These are phyloP conservation scores for Arabidopsis hybrid DNA, from an alignment of 441 rosid genomes.

Conservation along the genomic window DNA sequence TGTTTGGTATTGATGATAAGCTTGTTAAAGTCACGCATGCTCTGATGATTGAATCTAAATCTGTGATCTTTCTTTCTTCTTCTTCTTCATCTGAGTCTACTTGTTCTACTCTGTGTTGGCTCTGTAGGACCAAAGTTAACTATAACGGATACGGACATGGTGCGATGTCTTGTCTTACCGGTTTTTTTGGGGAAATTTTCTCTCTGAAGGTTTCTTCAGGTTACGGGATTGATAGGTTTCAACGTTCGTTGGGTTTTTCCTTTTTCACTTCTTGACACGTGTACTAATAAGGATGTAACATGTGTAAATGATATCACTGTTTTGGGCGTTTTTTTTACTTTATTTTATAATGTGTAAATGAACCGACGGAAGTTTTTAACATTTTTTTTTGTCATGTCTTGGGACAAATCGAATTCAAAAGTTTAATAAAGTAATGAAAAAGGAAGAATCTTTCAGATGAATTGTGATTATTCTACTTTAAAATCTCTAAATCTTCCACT, in stretches of 20 bases:
- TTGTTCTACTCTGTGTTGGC: conserved; percentile 26
- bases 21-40: conserved; percentile 54
- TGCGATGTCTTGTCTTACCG: conserved; percentile 48
- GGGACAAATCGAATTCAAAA: conserved; percentile 37
- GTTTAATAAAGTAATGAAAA: conserved; percentile 26
- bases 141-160: conserved; percentile 43
- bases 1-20: conserved; percentile 32
- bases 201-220: conserved; percentile 32
- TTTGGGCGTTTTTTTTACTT: conserved; percentile 24
- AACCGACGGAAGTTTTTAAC: conserved; percentile 37
- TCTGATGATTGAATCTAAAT: conserved; percentile 25
- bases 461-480: neutral
- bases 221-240: conserved; percentile 35
- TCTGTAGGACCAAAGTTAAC: conserved; percentile 62
- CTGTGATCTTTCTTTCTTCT: conserved; percentile 26
- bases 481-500: conserved; percentile 32
- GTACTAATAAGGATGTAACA: neutral
- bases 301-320: conserved; percentile 23
- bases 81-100: conserved; percentile 19
- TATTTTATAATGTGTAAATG: conserved; percentile 27
- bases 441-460: conserved; percentile 42
- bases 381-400: conserved; percentile 11
- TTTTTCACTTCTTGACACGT: conserved; percentile 16
- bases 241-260: neutral
- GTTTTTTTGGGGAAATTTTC: conserved; percentile 18